Percentiles rank a stretch among this genome's conserved stretches.
phyloP scores from a whole-genome alignment of 495 filamentous ascomycete species.

The Penicillium goetzii region DNA sequence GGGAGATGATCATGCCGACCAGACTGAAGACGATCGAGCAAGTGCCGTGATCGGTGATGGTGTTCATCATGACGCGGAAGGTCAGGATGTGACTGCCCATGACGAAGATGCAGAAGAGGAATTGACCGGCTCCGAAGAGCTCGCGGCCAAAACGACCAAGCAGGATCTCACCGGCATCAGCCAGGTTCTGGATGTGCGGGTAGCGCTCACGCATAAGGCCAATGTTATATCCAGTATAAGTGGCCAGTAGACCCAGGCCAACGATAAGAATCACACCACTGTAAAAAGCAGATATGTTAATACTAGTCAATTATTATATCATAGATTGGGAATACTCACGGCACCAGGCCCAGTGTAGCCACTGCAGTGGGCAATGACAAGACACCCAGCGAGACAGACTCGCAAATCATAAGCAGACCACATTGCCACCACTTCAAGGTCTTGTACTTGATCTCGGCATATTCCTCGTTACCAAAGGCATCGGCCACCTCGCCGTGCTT shows the following conservation, averaged over 20 bases:
- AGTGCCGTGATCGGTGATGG: conserved; percentile 63
- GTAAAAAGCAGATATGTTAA: neutral
- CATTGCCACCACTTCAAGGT: conserved; percentile 54
- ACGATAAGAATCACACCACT: conserved; percentile 64
- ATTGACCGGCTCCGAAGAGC: conserved; percentile 66
- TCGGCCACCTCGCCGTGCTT: conserved; percentile 38
- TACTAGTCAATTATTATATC: neutral
- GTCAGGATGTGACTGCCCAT: conserved; percentile 78
- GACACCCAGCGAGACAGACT: conserved; percentile 71
- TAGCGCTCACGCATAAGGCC: conserved; percentile 73
- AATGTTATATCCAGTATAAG: conserved; percentile 77
- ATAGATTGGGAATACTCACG: conserved; percentile 21
- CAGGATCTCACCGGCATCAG: conserved; percentile 60
- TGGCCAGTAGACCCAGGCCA: conserved; percentile 65
- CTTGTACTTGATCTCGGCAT: conserved; percentile 51
- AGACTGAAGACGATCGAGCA: conserved; percentile 74
- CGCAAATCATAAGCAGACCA: conserved; percentile 65
- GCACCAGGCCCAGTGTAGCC: conserved; percentile 65
- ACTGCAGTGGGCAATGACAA: conserved; percentile 65
- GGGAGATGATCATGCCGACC: conserved; percentile 64
- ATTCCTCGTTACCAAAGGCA: conserved; percentile 50
- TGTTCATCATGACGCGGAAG: conserved; percentile 69
- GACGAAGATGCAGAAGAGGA: conserved; percentile 74
- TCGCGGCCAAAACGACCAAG: conserved; percentile 58
- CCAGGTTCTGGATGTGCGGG: conserved; percentile 68